Evolutionary conservation across 179 eudicot genomes (phyloP), one percentile per base, ranked within the genome.

Genomic region (Silene noctiflora): DNA sequence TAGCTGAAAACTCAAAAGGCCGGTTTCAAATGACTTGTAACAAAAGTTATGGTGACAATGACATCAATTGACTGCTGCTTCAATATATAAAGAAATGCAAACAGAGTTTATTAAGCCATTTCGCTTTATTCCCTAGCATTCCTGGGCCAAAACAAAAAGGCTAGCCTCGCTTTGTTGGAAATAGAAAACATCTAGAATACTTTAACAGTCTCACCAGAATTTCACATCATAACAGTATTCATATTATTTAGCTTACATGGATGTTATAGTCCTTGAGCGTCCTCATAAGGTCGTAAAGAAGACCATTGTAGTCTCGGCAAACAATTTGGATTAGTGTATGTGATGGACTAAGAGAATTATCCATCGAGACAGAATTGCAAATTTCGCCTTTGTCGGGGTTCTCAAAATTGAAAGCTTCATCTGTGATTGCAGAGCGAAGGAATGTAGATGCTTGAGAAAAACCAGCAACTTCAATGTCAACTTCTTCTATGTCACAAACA

Each of bases 201-300:
- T 44, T 11, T 44, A 58, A 58, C 25, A 58, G 22, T 58, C 21
- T 58, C 63, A 19, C 63, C 63, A 17, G 22, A 58, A 58, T 20
- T 58, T 20, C 5, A 63, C 6, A 63, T 25, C 27, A 13, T 3
- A 63, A 63, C 35, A 14, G 31, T 63, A 11, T 22, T 63, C 35
- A 4, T 12, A 24, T 63, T 24, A 63, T 25, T 31, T 25, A 11
- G 16, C 20, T 25, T 86, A 94, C 98, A 96, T 92, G 94, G 58
- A 94, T 90, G 77, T 89, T 90, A 78, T 83, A 90, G 76, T 94
- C 98, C 85, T 94, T 94, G 21, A 90, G 75, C 24, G 97, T 90
- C 76, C 98, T 83, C 98, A 90, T 90, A 63, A 88, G 82, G 78
- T 94, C 97, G 53, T 94, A 92, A n/a, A 94, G 80, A 53, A 94